Evolutionary conservation across 2,329 filamentous ascomycete genomes (phyloP).

Genomic region (Xylariaceae sp.): DNA sequence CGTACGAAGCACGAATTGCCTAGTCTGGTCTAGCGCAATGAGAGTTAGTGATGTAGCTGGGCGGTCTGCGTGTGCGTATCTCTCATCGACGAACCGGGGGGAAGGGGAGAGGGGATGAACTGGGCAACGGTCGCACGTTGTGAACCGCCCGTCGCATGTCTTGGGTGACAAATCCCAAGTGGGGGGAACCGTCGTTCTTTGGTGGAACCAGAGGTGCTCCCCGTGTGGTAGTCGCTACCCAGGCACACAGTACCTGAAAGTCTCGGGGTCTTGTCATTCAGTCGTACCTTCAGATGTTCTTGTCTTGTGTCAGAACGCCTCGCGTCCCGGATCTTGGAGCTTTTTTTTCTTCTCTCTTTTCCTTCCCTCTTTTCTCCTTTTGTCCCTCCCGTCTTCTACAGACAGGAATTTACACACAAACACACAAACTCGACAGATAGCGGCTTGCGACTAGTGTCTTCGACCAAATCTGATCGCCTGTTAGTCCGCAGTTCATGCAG

Average conservation of each 20-base stretch:
- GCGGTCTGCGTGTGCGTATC: slow-evolving; percentile 1
- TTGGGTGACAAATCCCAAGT: slow-evolving; percentile 20
- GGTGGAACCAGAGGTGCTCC: slow-evolving; percentile 20
- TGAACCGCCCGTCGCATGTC: slow-evolving; percentile 14
- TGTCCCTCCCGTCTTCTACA: slow-evolving; percentile 10
- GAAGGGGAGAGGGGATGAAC: neutral
- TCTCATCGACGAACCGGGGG: slow-evolving; percentile 2
- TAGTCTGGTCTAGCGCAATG: neutral
- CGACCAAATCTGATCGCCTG: slow-evolving; percentile 8
- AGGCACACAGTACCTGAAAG: neutral
- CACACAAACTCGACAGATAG: slow-evolving; percentile 21
- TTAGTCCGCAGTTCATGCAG: slow-evolving; percentile 16
- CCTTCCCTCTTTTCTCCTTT: slow-evolving; percentile 10
- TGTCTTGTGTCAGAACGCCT: slow-evolving; percentile 20
- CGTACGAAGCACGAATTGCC: neutral
- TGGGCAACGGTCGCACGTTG: slow-evolving; percentile 16
- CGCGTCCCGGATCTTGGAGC: slow-evolving; percentile 6
- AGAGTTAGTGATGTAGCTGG: neutral
- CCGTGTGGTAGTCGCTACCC: slow-evolving; percentile 15
- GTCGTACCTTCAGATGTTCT: slow-evolving; percentile 15
- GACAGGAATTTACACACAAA: neutral
- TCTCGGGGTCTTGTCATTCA: neutral
- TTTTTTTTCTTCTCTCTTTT: slow-evolving; percentile 13
- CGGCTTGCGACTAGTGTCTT: slow-evolving; percentile 6
- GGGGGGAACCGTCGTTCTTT: slow-evolving; percentile 4